Conservation (phyloP, 441 rosid genomes). For the Mallotus repandus region DNA sequence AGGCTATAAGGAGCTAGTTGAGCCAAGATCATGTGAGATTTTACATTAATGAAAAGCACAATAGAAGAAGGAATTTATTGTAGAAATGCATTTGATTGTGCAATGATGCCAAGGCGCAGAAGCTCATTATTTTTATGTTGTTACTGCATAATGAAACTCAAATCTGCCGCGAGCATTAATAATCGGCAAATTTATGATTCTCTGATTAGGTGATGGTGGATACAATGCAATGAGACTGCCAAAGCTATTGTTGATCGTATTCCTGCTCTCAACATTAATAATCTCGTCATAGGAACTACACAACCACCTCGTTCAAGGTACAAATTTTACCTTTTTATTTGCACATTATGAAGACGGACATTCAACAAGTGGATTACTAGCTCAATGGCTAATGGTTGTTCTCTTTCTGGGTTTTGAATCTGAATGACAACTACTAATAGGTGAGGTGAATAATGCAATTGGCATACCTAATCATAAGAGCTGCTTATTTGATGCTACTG, state of each 20-base stretch:
- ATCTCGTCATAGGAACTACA: constrained; percentile 56
- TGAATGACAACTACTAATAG: too few species aligned
- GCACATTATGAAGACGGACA: too few species aligned
- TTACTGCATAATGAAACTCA: not conserved
- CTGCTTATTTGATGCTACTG: not conserved
- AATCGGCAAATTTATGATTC: not conserved
- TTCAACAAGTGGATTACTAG: not conserved
- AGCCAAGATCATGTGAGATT: constrained; percentile 48
- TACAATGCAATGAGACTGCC: constrained; percentile 41
- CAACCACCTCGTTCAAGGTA: constrained; percentile 40
- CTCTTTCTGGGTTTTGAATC: too few species aligned
- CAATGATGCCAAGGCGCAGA: constrained; percentile 44
- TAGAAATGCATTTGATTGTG: constrained; percentile 55
- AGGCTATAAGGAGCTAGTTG: constrained; percentile 52
- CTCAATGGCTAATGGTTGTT: too few species aligned
- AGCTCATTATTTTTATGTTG: not conserved
- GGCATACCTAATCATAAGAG: too few species aligned
- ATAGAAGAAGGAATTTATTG: constrained; percentile 48
- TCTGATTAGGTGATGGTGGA: constrained; percentile 51
- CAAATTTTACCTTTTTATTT: not conserved
- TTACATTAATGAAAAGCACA: constrained; percentile 55
- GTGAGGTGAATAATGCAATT: too few species aligned
- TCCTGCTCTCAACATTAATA: constrained; percentile 55
- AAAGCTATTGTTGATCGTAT: constrained; percentile 62
- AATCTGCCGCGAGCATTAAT: not conserved